Base-by-base conservation (phyloP, 352 stramenopile genomes). In the Globisporangium cederbergense region DNA sequence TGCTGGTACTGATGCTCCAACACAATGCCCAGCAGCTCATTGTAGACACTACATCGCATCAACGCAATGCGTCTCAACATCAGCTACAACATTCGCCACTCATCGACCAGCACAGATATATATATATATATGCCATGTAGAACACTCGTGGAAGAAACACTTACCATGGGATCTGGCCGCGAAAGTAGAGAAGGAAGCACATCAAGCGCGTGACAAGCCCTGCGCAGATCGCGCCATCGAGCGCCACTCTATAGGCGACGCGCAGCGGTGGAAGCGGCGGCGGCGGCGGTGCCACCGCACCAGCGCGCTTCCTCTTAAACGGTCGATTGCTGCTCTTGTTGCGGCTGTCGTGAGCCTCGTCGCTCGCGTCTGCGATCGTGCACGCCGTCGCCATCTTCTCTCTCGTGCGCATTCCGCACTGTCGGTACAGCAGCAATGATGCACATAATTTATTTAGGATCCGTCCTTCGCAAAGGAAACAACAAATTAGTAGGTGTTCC, bases 161-260 rank as follows among this genome's bases (percentile, higher is more conserved):
- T 60, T 64, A 91, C 83, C 77, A 87, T 45, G 80, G 83, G 54
- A 88, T 81, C 66, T 91, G 83, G 0, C 78, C 78, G 51, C 83
- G 80, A 57, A 88, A 76, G 55, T 79, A 91, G 25, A 91, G 72
- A 61, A 90, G 52, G 60, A 83, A 86, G 55, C 88, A 75, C 42
- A 78, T 62, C 18, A 88, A 63, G 11, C 75, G 65, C 42, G 43
- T 46, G 51, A 71, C 62, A 57, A 91, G 78, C 22, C 36, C 60
- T 22, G 65, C 77, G 56, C 77, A 69, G 32, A 84, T 55, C 40
- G 73, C 74, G 40, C 70, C 68, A 54, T 90, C 75, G 34, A 89
- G 64, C 47, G 71, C 16, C 51, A 78, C 75, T 30, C 72, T 72
- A 73, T 79, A 90, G 45, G 64, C 68, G 16, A 87, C 71, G 0